Evolutionary conservation across 805 yeast genomes (phyloP).

Genomic region (Starmerella potacharoeniae): DNA sequence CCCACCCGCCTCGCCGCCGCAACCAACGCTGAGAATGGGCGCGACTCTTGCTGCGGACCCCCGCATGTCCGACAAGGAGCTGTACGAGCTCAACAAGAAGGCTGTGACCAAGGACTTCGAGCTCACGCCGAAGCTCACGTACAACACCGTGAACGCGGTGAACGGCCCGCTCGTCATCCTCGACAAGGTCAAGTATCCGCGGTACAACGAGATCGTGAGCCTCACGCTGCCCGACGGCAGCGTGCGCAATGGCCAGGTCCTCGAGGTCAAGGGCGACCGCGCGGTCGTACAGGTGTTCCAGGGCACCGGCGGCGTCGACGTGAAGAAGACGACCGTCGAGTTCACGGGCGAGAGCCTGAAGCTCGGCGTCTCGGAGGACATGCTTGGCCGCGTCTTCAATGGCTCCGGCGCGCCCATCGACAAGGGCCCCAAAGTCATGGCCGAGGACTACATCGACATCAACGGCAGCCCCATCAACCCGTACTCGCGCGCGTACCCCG

Average conservation of each 20-base stretch:
- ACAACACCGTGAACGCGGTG: constrained; percentile 96
- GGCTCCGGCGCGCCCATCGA: constrained; percentile 99
- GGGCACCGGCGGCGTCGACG: constrained; percentile 98
- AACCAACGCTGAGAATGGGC: not conserved
- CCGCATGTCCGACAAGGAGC: constrained; percentile 27
- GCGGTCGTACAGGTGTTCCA: constrained; percentile 98
- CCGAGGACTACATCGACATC: constrained; percentile 96
- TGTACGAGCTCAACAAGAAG: constrained; percentile 65
- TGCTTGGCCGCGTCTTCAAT: constrained; percentile 94
- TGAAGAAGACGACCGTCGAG: constrained; percentile 92
- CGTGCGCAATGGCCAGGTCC: constrained; percentile 90
- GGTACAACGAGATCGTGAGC: constrained; percentile 93
- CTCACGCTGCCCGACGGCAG: constrained; percentile 94
- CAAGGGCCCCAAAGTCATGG: constrained; percentile 95
- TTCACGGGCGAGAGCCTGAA: constrained; percentile 91
- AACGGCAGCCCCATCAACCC: constrained; percentile 99
- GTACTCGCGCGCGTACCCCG: constrained; percentile 95
- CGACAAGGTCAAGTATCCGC: constrained; percentile 76
- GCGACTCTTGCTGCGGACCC: constrained; percentile 20
- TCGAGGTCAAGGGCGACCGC: constrained; percentile 92
- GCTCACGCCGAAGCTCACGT: constrained; percentile 79
- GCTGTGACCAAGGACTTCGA: constrained; percentile 89
- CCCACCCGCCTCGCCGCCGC: not conserved
- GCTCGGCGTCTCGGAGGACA: constrained; percentile 92
- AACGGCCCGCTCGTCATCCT: constrained; percentile 94